Base-by-base conservation (phyloP, 495 filamentous ascomycete genomes). In the Penicillium parvum region DNA sequence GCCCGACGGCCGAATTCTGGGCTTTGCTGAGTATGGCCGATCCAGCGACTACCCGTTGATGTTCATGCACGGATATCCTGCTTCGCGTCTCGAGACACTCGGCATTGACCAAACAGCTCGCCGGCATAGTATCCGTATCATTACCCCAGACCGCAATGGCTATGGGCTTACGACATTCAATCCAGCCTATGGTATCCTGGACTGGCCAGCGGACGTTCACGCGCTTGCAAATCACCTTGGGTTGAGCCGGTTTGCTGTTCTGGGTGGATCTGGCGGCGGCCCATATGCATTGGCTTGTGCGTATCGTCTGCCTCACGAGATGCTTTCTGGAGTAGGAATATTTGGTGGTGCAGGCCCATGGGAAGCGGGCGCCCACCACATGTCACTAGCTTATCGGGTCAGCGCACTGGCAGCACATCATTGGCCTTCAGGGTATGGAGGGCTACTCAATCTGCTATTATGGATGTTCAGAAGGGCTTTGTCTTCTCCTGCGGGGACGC, bases 271-370 rank as follows among this genome's bases (percentile, higher is more conserved):
- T 0, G 73, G 73, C 2, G 75, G 75, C 1, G 64, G 57, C 1
- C 73, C 73, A 1, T 76, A 69, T 43, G 68, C 64, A 3, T 41
- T 75, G 10, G 74, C 73, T 1, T 76, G 72, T 40, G 66, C 64
- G 11, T 40, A 62, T 12, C 38, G 33, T 9, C 36, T 76, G 3
- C 63, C 67, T 17, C 40, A 40, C 0, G 47, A 59, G 2, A 60
- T 49, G 45, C 17, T 74, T 12, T 48, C 54, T 4, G 60, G 46
- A 3, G 64, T 65, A 0, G 65, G 58, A 3, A 50, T 74, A 6
- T 10, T 73, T 3, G 58, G 58, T 5, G 69, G 68, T 15, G 50
- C 52, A 11, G 52, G 50, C 3, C 57, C 65, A 4, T 65, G 56
- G 55, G 45, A 45, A 14, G 56, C 52, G 5, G 65, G 64, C 6